Evolutionary conservation across 116 monocot genomes (phyloP).

Genomic region (Papilionanthe hybrid): DNA sequence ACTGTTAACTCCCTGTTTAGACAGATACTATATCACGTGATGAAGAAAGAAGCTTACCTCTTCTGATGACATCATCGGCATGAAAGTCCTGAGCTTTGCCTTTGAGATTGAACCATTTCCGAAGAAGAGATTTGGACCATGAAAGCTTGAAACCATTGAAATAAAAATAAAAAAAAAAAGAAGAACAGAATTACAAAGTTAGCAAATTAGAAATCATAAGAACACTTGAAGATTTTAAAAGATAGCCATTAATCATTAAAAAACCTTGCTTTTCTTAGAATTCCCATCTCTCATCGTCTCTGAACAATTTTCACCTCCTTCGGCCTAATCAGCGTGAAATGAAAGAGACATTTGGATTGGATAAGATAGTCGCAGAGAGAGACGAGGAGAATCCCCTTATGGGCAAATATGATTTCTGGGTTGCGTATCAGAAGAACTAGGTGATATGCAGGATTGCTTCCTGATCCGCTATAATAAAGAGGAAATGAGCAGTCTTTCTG

Average conservation of each 20-base stretch:
- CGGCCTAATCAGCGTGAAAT: neutral
- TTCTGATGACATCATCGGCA: slow-evolving; percentile 53
- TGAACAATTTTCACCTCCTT: slow-evolving; percentile 1
- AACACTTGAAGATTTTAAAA: neutral
- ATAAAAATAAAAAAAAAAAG: no score
- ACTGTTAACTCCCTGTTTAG: neutral
- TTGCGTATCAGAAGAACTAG: neutral
- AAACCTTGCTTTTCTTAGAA: slow-evolving; percentile 27
- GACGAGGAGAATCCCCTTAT: neutral
- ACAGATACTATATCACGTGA: neutral
- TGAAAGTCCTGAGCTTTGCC: slow-evolving; percentile 88
- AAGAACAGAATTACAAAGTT: neutral
- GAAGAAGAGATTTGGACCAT: slow-evolving; percentile 83
- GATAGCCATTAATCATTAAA: neutral
- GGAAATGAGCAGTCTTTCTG: neutral
- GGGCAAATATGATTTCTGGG: slow-evolving; percentile 2
- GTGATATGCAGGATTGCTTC: neutral
- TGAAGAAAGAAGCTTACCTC: slow-evolving; percentile 34
- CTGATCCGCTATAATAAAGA: neutral
- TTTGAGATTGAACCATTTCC: slow-evolving; percentile 91
- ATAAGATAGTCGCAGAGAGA: neutral
- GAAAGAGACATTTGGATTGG: neutral
- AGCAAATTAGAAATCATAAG: slow-evolving; percentile 8
- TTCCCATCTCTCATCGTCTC: slow-evolving; percentile 31
- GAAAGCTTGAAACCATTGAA: slow-evolving; percentile 50